Base-by-base conservation (phyloP, 108 stramenopile genomes). In the Fistulifera solaris region DNA sequence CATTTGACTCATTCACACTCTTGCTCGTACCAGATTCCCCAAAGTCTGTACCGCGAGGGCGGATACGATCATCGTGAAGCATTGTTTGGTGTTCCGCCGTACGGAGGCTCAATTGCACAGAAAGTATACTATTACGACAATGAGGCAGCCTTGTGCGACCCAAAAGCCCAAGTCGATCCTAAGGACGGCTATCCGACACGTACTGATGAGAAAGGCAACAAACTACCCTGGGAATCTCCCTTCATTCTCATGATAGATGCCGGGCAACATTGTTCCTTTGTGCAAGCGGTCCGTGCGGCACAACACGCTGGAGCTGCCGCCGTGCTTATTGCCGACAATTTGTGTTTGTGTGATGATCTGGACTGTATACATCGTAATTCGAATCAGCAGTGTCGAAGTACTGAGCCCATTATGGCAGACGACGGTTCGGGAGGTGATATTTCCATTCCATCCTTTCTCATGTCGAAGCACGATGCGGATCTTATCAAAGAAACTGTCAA, bases 331-430 rank as follows among this genome's bases (percentile, higher is more conserved):
- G 95, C 91, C 53, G 93, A 96, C 66, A 85, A 89, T 56, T 74
- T 65, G 5, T 96, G 95, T 71, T 75, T 91, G 18, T 96, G 95
- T 65, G 58, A 51, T 15, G 71, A 71, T 25, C 48, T 28, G 13
- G 63, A 65, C 38, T 68, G 64, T 53, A 8, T 35, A 8, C 31
- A 35, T 8, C 54, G 65, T 15, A 65, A 60, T 17, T 21, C 40
- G 38, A 71, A 71, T 40, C 68, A 67, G 5, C 62, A 59, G 39
- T 88, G 86, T 58, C 80, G 84, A 70, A 73, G 75, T 24, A 54
- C 61, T 17, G 94, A 95, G 67, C 94, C 94, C 31, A 89, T 94
- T 69, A 94, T 96, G 95, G 95, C 95, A n/a, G 95, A 96, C 62
- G 95, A 96, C 65, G 93, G 95, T 38, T 79, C 76, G 45, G 95